Evolutionary conservation across 768 basidiomycete species (phyloP).

Genomic region (Termitomyces sp.): DNA sequence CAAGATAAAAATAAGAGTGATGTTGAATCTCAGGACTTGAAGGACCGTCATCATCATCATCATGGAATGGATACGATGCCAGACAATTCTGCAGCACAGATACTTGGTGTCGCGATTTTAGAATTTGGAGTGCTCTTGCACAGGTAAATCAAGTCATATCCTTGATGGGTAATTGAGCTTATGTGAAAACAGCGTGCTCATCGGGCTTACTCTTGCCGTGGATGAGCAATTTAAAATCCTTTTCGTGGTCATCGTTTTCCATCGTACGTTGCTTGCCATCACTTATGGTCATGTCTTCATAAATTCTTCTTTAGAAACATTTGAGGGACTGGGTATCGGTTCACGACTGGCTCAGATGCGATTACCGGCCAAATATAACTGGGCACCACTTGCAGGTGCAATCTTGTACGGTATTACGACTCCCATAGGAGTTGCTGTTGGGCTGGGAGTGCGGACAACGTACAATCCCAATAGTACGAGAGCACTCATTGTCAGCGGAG

Average conservation of each 20-base stretch:
- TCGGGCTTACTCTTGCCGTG: constrained; percentile 93
- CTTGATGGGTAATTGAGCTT: not conserved
- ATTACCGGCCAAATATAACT: constrained; percentile 48
- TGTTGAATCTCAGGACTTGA: constrained; percentile 16
- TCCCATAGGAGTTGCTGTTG: constrained; percentile 83
- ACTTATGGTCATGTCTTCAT: not conserved
- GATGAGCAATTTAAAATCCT: constrained; percentile 72
- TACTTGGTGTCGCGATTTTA: constrained; percentile 85
- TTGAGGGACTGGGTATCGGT: constrained; percentile 92
- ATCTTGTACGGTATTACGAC: constrained; percentile 72
- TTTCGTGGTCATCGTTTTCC: constrained; percentile 89
- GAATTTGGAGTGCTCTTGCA: constrained; percentile 93
- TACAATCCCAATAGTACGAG: constrained; percentile 80
- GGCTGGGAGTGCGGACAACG: constrained; percentile 65
- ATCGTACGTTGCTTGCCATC: constrained; percentile 54
- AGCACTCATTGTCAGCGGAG: constrained; percentile 78
- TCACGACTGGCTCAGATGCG: constrained; percentile 78
- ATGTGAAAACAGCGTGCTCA: constrained; percentile 50
- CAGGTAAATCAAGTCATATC: constrained; percentile 34
- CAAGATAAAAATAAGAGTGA: constrained; percentile 21
- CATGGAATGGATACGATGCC: constrained; percentile 15
- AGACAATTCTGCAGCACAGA: constrained; percentile 55
- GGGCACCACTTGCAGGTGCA: constrained; percentile 55
- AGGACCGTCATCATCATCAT: not conserved
- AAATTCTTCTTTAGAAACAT: constrained; percentile 69